These are phyloP conservation scores for Chlamydomonas urium DNA, from an alignment of 139 green algal species.

Conservation along the genomic window DNA sequence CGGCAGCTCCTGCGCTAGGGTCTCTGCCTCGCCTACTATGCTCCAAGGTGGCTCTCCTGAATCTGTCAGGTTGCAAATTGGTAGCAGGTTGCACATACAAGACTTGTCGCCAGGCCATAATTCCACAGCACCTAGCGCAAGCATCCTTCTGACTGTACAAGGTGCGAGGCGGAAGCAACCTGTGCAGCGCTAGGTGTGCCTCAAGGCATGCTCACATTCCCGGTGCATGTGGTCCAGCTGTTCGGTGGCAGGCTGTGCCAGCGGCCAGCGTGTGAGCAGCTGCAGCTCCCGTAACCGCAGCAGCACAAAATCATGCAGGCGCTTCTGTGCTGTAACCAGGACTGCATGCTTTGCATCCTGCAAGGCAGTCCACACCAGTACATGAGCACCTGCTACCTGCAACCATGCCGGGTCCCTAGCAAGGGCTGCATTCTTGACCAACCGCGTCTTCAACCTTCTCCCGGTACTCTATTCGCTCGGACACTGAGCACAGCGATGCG, in stretches of 20 bases:
- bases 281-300: slow-evolving; percentile 1
- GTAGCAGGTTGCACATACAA: too few relatives aligned
- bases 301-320: not conserved
- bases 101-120: not conserved
- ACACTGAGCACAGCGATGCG: too few relatives aligned
- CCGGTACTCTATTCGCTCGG: too few relatives aligned
- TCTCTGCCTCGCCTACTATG: not conserved
- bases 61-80: too few relatives aligned
- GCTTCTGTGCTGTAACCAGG: not conserved
- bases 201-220: too few relatives aligned
- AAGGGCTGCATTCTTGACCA: too few relatives aligned
- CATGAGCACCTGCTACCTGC: too few relatives aligned
- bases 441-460: too few relatives aligned
- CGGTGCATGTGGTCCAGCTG: not conserved
- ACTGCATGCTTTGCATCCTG: too few relatives aligned
- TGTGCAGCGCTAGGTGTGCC: not conserved
- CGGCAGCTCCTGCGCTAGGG: not conserved
- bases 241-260: not conserved
- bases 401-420: too few relatives aligned
- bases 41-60: not conserved
- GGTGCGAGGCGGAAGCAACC: not conserved
- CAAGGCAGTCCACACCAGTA: too few relatives aligned
- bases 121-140: not conserved
- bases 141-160: not conserved
- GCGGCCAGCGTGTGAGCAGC: not conserved